phyloP scores from a whole-genome alignment of 768 basidiomycete genomes.

The Wakefieldia striispora region DNA sequence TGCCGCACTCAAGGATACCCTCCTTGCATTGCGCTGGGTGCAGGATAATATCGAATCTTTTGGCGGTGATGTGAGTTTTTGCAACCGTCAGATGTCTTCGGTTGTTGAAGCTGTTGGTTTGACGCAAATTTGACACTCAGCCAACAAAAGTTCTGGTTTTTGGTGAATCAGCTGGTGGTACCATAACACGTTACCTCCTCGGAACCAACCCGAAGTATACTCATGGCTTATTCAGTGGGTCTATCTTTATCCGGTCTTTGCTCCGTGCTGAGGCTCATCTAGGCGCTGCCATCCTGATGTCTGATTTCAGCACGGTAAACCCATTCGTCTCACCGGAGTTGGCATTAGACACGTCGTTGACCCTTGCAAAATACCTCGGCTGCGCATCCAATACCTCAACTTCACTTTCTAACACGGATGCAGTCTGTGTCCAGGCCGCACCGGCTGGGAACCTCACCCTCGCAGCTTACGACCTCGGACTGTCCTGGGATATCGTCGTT shows the following conservation, averaged over 20 bases:
- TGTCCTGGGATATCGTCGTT: constrained; percentile 11
- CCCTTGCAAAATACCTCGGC: constrained; percentile 13
- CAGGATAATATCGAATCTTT: constrained; percentile 35
- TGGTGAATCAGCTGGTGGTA: constrained; percentile 22
- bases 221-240: constrained; percentile 18
- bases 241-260: not conserved
- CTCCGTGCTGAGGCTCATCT: not conserved
- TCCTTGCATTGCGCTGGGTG: constrained; percentile 37
- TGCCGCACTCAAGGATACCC: constrained; percentile 29
- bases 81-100: no score
- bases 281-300: constrained; percentile 17
- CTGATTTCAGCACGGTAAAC: constrained; percentile 11
- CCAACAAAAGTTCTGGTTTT: constrained; percentile 16
- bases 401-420: not conserved
- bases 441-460: constrained; percentile 7
- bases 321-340: constrained; percentile 15
- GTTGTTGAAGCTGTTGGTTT: no score
- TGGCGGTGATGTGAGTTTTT: constrained; percentile 33
- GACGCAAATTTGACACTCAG: not conserved
- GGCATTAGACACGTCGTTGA: constrained; percentile 13
- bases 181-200: constrained; percentile 16
- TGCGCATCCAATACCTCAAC: constrained; percentile 17
- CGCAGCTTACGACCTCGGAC: constrained; percentile 6
- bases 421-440: constrained; percentile 4
- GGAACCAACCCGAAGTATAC: constrained; percentile 17